Evolutionary conservation across 1,284 basidiomycete species (phyloP), one percentile per base, ranked within the genome.

Genomic region (Microbotryomycetes sp.): DNA sequence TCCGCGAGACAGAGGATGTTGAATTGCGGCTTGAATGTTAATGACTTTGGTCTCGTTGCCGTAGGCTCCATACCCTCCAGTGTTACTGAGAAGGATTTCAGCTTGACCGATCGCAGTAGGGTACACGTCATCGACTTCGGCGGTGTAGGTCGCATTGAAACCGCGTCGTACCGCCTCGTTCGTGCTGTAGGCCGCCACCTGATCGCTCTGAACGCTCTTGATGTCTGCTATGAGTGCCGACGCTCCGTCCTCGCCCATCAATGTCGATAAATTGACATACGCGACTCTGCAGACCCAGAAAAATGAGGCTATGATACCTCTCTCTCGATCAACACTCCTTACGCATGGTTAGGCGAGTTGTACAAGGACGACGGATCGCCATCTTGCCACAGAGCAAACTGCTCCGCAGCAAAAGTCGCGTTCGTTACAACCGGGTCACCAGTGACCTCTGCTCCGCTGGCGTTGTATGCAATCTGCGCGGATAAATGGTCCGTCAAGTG

Each of bases 271-370:
- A 24, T 5, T 5, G 5, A 18, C 31, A 2, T 6, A 0, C 29
- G 54, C 47, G 5, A 30, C 29, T 5, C 41, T 47, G 24, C 16
- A 30, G 26, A 16, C 16, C 7, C n/a, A 2, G 23, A 30, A 51
- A 30, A 28, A 47, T 24, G n/a, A 31, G 46, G 24, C 45, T 47
- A 27, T 27, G n/a, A 21, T 11, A 52, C n/a, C 48, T 56, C 46
- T 11, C 9, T n/a, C 4, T 29, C 45, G n/a, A 13, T 5, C 5
- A 29, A 51, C 6, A 26, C 16, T 21, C 82, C 83, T 5, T 83
- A 81, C 7, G 82, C 81, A 1, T 82, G 81, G 77, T 87, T 87
- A 75, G 86, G 79, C 72, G 81, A 83, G 2, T 84, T 85, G 26
- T 83, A 76, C 73, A 81, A 80, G 0, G 79, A 74, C 5, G 76